phyloP scores from a whole-genome alignment of 306 rosid species.

The Sophora flavescens region DNA sequence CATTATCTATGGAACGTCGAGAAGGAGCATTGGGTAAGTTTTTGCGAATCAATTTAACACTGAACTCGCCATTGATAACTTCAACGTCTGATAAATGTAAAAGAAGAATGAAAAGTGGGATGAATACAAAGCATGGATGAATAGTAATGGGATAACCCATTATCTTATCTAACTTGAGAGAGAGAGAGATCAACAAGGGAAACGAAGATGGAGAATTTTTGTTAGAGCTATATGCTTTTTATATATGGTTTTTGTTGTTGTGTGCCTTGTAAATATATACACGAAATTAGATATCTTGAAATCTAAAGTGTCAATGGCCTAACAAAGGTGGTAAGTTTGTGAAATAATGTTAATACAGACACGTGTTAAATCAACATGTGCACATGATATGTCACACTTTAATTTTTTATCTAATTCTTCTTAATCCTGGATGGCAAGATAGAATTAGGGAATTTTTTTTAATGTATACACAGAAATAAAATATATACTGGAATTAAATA shows the following conservation, averaged over 20 bases:
- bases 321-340: too few species aligned
- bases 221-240: not conserved
- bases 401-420: too few species aligned
- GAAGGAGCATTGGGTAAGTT: conserved; percentile 18
- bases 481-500: too few species aligned
- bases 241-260: not conserved
- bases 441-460: too few species aligned
- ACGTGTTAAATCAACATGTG: too few species aligned
- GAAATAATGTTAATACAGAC: too few species aligned
- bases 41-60: conserved; percentile 35
- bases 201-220: not conserved
- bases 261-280: too few species aligned
- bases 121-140: not conserved
- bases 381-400: too few species aligned
- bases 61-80: conserved; percentile 44
- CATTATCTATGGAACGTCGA: not conserved
- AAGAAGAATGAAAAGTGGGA: conserved; percentile 26
- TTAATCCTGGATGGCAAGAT: too few species aligned
- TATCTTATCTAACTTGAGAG: not conserved
- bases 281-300: too few species aligned
- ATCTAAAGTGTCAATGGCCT: too few species aligned
- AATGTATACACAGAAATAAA: too few species aligned
- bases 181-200: not conserved
- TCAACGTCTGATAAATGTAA: not conserved
- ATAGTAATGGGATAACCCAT: not conserved